A percentile compares a stretch with the other conserved stretches of the same genome.
Conservation (phyloP, 139 green algal genomes). For the Edaphochlamys debaryana region DNA sequence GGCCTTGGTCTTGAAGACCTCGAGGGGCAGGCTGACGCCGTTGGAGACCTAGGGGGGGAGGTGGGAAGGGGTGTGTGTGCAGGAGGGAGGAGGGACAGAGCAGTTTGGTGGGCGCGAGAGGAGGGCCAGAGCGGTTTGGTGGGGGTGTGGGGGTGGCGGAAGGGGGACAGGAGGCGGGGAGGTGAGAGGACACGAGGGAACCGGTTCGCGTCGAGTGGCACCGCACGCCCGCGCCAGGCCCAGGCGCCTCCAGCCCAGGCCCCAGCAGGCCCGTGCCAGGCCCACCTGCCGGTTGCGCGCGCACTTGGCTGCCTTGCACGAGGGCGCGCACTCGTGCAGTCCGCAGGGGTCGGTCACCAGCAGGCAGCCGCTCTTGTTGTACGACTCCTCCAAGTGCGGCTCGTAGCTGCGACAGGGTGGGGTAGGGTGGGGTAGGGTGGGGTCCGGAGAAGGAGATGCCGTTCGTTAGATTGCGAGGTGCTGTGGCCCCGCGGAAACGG, state of each 20-base stretch:
- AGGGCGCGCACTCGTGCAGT: slow-evolving; percentile 60
- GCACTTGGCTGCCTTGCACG: too few species aligned
- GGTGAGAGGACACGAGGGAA: too few species aligned
- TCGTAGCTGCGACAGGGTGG: slow-evolving; percentile 22
- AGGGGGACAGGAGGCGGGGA: too few species aligned
- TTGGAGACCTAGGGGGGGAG: slow-evolving; percentile 4
- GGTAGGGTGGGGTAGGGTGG: neutral
- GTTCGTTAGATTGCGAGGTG: too few species aligned
- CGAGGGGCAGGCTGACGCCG: slow-evolving; percentile 67
- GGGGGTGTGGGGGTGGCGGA: too few species aligned
- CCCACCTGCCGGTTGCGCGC: slow-evolving; percentile 54
- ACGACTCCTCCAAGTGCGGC: slow-evolving; percentile 27
- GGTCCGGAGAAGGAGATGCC: neutral
- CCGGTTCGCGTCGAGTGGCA: too few species aligned
- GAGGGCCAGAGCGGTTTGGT: too few species aligned
- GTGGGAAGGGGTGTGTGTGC: neutral
- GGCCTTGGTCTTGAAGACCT: slow-evolving; percentile 73
- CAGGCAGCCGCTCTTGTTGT: slow-evolving; percentile 46
- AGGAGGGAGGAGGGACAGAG: neutral
- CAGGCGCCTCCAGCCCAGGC: too few species aligned
- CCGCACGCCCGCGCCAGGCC: too few species aligned
- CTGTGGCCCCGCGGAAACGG: too few species aligned
- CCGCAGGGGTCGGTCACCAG: slow-evolving; percentile 47
- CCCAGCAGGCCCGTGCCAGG: too few species aligned
- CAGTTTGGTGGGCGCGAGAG: too few species aligned